A percentile compares a stretch with the other conserved stretches of the same genome.
phyloP scores from a whole-genome alignment of 2,329 filamentous ascomycete species.

The Alternaria viburni region DNA sequence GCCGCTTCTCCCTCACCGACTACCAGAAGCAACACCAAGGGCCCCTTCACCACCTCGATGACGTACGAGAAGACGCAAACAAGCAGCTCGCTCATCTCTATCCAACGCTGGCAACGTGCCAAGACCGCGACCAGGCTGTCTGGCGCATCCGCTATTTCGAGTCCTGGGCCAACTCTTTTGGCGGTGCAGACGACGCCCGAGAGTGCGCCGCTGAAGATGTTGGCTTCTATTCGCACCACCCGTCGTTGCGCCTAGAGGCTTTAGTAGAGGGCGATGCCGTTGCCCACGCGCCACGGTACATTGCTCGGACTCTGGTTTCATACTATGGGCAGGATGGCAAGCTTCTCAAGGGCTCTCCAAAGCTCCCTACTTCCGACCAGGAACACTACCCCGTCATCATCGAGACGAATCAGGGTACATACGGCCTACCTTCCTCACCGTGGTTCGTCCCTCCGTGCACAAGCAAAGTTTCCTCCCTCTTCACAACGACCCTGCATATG shows the following conservation, averaged over 20 bases:
- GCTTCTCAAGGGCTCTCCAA: conserved; percentile 19
- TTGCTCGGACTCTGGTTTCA: conserved; percentile 25
- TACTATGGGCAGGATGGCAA: conserved; percentile 31
- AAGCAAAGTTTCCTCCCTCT: conserved; percentile 20
- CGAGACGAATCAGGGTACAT: conserved; percentile 24
- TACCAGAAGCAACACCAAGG: background rate
- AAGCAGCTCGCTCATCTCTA: conserved; percentile 13
- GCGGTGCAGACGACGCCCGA: background rate
- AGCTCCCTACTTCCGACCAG: conserved; percentile 4
- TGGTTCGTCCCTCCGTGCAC: conserved; percentile 24
- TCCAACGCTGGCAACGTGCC: background rate
- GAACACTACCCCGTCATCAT: conserved; percentile 21
- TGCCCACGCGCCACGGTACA: conserved; percentile 12
- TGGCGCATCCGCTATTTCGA: conserved; percentile 26
- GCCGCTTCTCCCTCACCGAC: background rate
- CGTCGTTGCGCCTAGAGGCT: background rate
- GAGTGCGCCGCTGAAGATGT: background rate
- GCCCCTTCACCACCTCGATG: background rate
- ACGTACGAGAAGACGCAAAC: conserved; percentile 1
- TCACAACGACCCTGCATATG: conserved; percentile 19
- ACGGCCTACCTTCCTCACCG: conserved; percentile 18
- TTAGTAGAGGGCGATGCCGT: background rate
- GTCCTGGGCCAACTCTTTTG: conserved; percentile 18
- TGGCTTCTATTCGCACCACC: conserved; percentile 21
- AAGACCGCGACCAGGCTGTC: conserved; percentile 18